These are phyloP conservation scores for Pythium diclinum DNA, from an alignment of 352 stramenopile genomes.

Conservation along the genomic window DNA sequence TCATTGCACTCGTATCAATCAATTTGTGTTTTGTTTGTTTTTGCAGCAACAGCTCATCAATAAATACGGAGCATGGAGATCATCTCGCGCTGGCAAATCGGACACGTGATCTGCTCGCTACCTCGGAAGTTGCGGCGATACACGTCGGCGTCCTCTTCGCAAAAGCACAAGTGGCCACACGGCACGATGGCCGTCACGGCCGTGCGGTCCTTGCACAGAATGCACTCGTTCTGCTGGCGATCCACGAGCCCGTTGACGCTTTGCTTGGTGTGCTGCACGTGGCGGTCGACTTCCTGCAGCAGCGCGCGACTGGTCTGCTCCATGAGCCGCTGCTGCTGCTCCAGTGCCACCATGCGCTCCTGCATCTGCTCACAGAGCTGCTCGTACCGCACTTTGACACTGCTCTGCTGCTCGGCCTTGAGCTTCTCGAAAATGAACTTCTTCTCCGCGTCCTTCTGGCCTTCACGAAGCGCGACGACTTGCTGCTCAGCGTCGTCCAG, in stretches of 20 bases:
- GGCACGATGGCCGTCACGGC: slow-evolving; percentile 75
- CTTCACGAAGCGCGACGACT: slow-evolving; percentile 35
- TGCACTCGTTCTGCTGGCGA: slow-evolving; percentile 57
- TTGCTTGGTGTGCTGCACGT: slow-evolving; percentile 68
- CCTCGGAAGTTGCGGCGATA: slow-evolving; percentile 51
- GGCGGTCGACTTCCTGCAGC: slow-evolving; percentile 65
- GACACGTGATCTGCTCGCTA: slow-evolving; percentile 43
- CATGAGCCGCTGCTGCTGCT: slow-evolving; percentile 73
- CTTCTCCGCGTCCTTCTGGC: slow-evolving; percentile 67
- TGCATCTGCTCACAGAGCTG: slow-evolving; percentile 74
- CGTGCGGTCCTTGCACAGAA: slow-evolving; percentile 75
- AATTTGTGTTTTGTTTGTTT: not conserved
- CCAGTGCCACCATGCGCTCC: slow-evolving; percentile 55
- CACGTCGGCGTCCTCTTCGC: slow-evolving; percentile 69
- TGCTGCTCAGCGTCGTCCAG: slow-evolving; percentile 49
- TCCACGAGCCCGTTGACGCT: slow-evolving; percentile 50
- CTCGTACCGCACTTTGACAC: slow-evolving; percentile 71
- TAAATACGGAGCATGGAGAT: slow-evolving; percentile 82
- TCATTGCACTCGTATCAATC: not conserved
- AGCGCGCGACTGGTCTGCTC: slow-evolving; percentile 78
- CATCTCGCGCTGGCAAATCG: slow-evolving; percentile 79
- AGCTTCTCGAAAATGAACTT: slow-evolving; percentile 67
- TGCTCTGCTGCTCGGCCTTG: slow-evolving; percentile 69
- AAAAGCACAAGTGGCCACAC: slow-evolving; percentile 84
- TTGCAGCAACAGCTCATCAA: slow-evolving; percentile 23